Percentiles rank a stretch among this genome's conserved stretches.
Evolutionary conservation across 805 yeast species (phyloP).

Genomic region (Isabelozyma heimii): DNA sequence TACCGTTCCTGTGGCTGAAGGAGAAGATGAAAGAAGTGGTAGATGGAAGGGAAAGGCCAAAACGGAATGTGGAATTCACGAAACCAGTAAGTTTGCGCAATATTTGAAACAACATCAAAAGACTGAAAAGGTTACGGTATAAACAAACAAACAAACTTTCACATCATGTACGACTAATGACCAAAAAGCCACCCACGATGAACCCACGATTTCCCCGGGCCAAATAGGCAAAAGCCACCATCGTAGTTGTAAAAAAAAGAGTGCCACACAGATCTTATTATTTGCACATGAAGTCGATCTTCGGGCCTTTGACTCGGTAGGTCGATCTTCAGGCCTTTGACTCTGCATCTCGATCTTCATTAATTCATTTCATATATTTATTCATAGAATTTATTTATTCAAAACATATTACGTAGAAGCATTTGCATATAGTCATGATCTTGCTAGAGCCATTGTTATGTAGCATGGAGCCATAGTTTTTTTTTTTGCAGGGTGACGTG

Average conservation of each 20-base stretch:
- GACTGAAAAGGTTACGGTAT: neutral
- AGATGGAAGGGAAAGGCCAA: conserved; percentile 92
- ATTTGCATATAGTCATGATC: no score
- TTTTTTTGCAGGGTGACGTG: no score
- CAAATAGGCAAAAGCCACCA: no score
- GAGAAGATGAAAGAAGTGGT: conserved; percentile 95
- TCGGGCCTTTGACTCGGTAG: no score
- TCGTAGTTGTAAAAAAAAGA: no score
- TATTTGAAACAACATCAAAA: conserved; percentile 29
- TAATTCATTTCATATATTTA: neutral
- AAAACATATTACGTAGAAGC: no score
- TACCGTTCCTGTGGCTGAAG: conserved; percentile 82
- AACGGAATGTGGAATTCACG: conserved; percentile 96
- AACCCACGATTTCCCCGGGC: no score
- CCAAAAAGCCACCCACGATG: neutral
- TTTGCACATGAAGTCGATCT: neutral
- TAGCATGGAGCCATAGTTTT: no score
- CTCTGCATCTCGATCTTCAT: neutral
- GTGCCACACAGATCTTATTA: neutral
- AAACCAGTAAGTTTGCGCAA: conserved; percentile 69
- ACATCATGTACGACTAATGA: neutral
- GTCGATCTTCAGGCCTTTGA: no score
- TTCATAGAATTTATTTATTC: no score
- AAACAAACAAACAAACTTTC: neutral
- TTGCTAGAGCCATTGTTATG: no score